Conservation (phyloP, 495 filamentous ascomycete genomes). For the Talaromyces trachyspermus region DNA sequence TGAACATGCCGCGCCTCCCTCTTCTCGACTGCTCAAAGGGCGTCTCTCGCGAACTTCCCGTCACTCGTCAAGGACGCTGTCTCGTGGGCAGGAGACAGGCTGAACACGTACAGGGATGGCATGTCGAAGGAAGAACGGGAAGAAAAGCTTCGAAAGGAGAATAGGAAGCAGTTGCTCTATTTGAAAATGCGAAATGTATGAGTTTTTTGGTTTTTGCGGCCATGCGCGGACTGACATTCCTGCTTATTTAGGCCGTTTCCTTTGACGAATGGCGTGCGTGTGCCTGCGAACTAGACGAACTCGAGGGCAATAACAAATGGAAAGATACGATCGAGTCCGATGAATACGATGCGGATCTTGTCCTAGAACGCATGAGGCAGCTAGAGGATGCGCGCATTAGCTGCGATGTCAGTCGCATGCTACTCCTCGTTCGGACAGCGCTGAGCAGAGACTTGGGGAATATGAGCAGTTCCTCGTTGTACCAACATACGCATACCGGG, state of each 20-base stretch:
- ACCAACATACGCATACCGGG: slow-evolving; percentile 76
- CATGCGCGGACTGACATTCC: neutral
- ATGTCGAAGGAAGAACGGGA: slow-evolving; percentile 47
- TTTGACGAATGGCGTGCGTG: slow-evolving; percentile 54
- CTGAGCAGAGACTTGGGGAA: slow-evolving; percentile 74
- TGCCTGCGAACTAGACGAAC: slow-evolving; percentile 70
- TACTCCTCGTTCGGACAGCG: slow-evolving; percentile 73
- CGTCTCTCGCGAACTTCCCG: slow-evolving; percentile 30
- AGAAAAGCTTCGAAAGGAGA: slow-evolving; percentile 41
- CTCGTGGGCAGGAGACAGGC: slow-evolving; percentile 40
- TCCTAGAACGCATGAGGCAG: slow-evolving; percentile 60
- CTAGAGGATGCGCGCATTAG: slow-evolving; percentile 68
- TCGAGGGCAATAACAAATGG: slow-evolving; percentile 80
- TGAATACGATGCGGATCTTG: slow-evolving; percentile 64
- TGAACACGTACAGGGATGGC: slow-evolving; percentile 48
- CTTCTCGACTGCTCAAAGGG: slow-evolving; percentile 7
- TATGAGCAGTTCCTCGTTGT: slow-evolving; percentile 78
- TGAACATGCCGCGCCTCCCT: slow-evolving; percentile 7
- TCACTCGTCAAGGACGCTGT: slow-evolving; percentile 28
- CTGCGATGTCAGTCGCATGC: slow-evolving; percentile 68
- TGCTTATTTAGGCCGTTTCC: slow-evolving; percentile 45
- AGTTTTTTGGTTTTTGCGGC: slow-evolving; percentile 8
- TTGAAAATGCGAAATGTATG: slow-evolving; percentile 53
- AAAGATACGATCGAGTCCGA: slow-evolving; percentile 56
- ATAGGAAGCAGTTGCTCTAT: slow-evolving; percentile 56